Conservation (phyloP, 164 flowering plant species). For the Tetrastigma voinierianum region DNA sequence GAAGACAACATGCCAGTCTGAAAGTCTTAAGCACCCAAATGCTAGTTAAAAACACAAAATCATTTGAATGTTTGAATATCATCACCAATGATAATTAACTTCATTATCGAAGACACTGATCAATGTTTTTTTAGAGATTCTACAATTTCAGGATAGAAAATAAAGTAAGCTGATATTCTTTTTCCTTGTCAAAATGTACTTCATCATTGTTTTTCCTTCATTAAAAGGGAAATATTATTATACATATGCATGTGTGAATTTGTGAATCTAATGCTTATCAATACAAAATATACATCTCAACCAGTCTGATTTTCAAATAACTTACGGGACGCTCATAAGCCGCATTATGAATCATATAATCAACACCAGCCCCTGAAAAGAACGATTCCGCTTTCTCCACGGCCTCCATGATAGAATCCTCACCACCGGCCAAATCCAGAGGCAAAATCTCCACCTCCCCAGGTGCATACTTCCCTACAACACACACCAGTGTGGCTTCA, state of each 20-base stretch:
- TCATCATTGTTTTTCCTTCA: neutral
- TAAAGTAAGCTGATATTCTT: neutral
- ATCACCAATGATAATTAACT: neutral
- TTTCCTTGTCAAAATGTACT: neutral
- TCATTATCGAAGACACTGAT: neutral
- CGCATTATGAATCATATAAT: constrained; percentile 93
- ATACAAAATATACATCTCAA: neutral
- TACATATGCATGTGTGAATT: too few relatives aligned
- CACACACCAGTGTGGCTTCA: too few relatives aligned
- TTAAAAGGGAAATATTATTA: neutral
- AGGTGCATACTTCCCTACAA: constrained; percentile 84
- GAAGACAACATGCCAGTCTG: too few relatives aligned
- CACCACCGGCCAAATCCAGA: constrained; percentile 78
- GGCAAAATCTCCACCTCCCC: constrained; percentile 74
- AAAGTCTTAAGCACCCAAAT: too few relatives aligned
- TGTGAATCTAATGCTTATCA: too few relatives aligned
- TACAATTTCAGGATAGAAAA: neutral
- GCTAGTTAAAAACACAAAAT: constrained; percentile 1
- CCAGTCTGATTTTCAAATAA: neutral
- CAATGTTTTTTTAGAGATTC: neutral
- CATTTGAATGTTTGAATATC: neutral
- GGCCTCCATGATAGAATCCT: constrained; percentile 58
- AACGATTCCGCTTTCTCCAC: constrained; percentile 80
- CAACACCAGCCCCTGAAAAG: constrained; percentile 73
- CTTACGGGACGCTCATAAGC: constrained; percentile 95